A percentile compares a stretch with the other conserved stretches of the same genome.
Evolutionary conservation across 345 rosid species (phyloP).

Genomic region (Gossypium bickii): DNA sequence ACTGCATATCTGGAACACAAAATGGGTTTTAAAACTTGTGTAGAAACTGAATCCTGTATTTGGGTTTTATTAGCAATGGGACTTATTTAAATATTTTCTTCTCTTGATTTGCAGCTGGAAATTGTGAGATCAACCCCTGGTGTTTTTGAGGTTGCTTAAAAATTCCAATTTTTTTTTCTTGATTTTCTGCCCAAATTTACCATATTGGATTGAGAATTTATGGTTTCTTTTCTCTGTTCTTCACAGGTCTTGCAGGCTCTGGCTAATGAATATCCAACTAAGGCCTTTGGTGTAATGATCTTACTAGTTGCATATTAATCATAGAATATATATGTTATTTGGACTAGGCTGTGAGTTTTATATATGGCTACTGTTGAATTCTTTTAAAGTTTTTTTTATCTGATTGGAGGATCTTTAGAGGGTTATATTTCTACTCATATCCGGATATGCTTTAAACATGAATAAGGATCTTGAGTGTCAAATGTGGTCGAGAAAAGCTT

Average conservation of each 20-base stretch:
- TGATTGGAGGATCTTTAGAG: background rate
- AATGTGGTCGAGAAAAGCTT: too few relatives aligned
- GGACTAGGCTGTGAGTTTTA: too few relatives aligned
- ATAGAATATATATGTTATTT: background rate
- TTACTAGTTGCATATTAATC: background rate
- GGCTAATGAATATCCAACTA: conserved; percentile 38
- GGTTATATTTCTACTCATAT: too few relatives aligned
- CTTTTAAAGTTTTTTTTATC: too few relatives aligned
- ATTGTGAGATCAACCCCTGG: conserved; percentile 55
- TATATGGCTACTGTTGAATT: too few relatives aligned
- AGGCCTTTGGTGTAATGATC: conserved; percentile 43
- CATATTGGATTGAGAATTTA: background rate
- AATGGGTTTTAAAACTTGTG: background rate
- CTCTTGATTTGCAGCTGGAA: conserved; percentile 42
- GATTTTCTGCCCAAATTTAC: background rate
- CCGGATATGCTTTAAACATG: too few relatives aligned
- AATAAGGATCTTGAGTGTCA: too few relatives aligned
- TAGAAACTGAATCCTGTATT: background rate
- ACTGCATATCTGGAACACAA: background rate
- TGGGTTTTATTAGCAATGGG: background rate
- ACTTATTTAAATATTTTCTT: background rate
- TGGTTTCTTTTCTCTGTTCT: background rate
- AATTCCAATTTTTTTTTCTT: background rate
- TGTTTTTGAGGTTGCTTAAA: conserved; percentile 47
- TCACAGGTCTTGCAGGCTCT: conserved; percentile 37